Base-by-base conservation (phyloP, 2,329 filamentous ascomycete species). In the Orbilia javanica region DNA sequence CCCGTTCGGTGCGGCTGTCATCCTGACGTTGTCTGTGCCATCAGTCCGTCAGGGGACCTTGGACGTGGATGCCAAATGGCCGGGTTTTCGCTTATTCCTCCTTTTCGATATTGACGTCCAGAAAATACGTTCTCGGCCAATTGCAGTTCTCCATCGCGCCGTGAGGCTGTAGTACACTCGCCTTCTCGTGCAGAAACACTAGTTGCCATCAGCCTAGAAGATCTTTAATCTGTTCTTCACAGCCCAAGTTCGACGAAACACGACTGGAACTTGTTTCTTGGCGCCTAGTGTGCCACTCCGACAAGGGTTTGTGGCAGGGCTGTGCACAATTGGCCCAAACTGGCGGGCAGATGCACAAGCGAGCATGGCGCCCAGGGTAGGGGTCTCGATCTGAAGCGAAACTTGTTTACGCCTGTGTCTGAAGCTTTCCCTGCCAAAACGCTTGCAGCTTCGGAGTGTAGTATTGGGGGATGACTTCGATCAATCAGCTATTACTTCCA, bases 381-480 rank as follows among this genome's bases (percentile, higher is more conserved):
- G 73, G 73, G 73, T 39, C 52, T 52, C 55, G 36, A 50, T 77
- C 65, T 77, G 73, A 77, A 71, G 73, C 73, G 73, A 77, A 77
- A 77, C 73, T 52, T 77, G 73, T 77, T 77, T 77, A 64, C 65
- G 46, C 57, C 65, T 46, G 70, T 64, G 71, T 77, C 73, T 53
- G 64, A 77, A 67, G n/a, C 46, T 22, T 50, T 29, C 25, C 73
- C 57, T 64, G 63, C 55, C 50, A 50, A 77, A 77, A 77, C 73
- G 46, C 73, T 46, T 46, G 42, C 42, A 70, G 66, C 73, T 50
- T 71, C 73, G 66, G 46, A 67, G 50, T 29, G 72, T 76, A 70
- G 65, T 57, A 76, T 60, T 64, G 46, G 34, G 10, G 18, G 20
- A 34, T 31, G n/a, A n/a, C 29, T 62, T 50, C 34, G 18, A 60